Conservation (phyloP, 2,329 filamentous ascomycete species). For the Phaeophleospora eucalypticola region DNA sequence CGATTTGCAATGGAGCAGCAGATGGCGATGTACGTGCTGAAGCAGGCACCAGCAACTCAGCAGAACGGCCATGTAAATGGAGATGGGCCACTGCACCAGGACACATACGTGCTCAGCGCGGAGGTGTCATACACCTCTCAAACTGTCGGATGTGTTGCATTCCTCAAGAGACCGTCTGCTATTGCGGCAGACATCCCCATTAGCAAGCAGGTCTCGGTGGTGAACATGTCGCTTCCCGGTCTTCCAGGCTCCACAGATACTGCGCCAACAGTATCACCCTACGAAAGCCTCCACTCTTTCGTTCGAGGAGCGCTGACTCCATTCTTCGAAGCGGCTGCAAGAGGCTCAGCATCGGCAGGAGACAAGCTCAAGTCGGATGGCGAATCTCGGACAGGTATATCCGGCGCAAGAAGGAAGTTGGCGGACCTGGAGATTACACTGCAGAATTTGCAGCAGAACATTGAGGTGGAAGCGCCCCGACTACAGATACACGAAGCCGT, state of each 20-base stretch:
- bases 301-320: conserved; percentile 88
- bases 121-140: conserved; percentile 76
- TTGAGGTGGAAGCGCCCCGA: conserved; percentile 90
- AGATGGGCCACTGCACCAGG: conserved; percentile 37
- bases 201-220: conserved; percentile 83
- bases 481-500: conserved; percentile 86
- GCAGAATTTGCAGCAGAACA: conserved; percentile 91
- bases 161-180: conserved; percentile 83
- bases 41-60: conserved; percentile 58
- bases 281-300: conserved; percentile 86
- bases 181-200: conserved; percentile 81
- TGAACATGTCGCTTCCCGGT: conserved; percentile 81
- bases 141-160: conserved; percentile 80
- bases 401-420: conserved; percentile 94
- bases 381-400: conserved; percentile 89
- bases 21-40: conserved; percentile 84
- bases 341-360: conserved; percentile 66
- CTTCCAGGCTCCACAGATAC: conserved; percentile 50
- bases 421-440: conserved; percentile 89
- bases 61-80: conserved; percentile 45
- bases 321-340: conserved; percentile 95
- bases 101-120: conserved; percentile 73
- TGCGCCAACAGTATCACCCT: conserved; percentile 67
- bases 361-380: conserved; percentile 71
- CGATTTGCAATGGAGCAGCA: conserved; percentile 87